Evolutionary conservation across 2,329 filamentous ascomycete species (phyloP).

Genomic region (Curvularia verruculosa): DNA sequence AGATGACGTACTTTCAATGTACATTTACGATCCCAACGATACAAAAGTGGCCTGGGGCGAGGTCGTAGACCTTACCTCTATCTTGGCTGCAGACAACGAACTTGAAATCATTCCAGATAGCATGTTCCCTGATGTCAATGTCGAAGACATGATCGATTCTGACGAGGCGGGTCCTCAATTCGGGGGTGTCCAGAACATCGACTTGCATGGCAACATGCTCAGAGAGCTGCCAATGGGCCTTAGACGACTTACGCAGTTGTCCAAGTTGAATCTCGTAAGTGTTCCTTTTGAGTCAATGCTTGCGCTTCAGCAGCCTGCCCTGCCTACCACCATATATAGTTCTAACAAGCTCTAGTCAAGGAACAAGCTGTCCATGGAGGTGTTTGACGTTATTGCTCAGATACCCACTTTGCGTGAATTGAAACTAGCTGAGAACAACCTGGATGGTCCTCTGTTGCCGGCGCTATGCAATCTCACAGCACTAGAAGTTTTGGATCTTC

Average conservation of each 20-base stretch:
- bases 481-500: conserved; percentile 81
- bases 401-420: conserved; percentile 77
- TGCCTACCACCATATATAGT: background rate
- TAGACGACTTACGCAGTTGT: conserved; percentile 73
- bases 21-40: conserved; percentile 72
- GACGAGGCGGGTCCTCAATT: conserved; percentile 76
- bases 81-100: conserved; percentile 90
- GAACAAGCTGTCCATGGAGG: conserved; percentile 76
- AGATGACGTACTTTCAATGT: conserved; percentile 85
- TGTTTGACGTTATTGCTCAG: conserved; percentile 74
- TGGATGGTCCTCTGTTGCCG: conserved; percentile 58
- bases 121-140: conserved; percentile 75
- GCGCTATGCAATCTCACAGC: conserved; percentile 68
- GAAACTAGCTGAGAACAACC: conserved; percentile 65
- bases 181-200: conserved; percentile 77
- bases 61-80: conserved; percentile 81
- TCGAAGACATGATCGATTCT: conserved; percentile 63
- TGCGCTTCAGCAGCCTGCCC: background rate
- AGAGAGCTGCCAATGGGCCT: conserved; percentile 75
- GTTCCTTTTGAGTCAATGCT: background rate
- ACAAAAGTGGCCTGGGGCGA: conserved; percentile 81
- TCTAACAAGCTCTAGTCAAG: conserved; percentile 64
- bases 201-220: conserved; percentile 85
- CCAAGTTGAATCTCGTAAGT: conserved; percentile 78
- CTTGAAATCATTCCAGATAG: conserved; percentile 73